Percentiles rank a stretch among this genome's conserved stretches.
Conservation (phyloP, 139 green algal species). For the Asterochloris sp. region DNA sequence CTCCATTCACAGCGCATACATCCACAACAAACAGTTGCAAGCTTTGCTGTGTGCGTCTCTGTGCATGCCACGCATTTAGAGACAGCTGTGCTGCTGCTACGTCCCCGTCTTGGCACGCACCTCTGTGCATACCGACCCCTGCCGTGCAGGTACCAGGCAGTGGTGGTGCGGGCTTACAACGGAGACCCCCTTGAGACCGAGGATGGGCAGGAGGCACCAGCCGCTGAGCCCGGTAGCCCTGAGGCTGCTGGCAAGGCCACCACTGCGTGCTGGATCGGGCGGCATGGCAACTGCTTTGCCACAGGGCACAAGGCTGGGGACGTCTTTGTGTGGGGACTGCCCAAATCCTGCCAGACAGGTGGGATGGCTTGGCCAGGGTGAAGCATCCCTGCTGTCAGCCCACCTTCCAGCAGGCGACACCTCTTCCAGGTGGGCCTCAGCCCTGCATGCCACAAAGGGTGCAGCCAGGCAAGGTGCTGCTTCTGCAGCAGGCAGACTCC, state of each 20-base stretch:
- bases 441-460: neutral
- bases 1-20: too few species aligned
- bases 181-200: neutral
- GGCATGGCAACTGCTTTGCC: slow-evolving; percentile 48
- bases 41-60: too few species aligned
- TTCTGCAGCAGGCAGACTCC: too few species aligned
- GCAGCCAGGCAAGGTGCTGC: neutral
- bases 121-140: too few species aligned
- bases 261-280: slow-evolving; percentile 53
- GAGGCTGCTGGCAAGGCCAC: slow-evolving; percentile 31
- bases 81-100: too few species aligned
- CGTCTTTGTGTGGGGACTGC: slow-evolving; percentile 55
- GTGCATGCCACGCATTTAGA: too few species aligned
- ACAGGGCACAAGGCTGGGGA: slow-evolving; percentile 59
- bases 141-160: slow-evolving; percentile 17
- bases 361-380: neutral
- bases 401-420: too few species aligned
- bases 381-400: neutral
- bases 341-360: slow-evolving; percentile 9
- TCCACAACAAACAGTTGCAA: too few species aligned
- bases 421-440: neutral
- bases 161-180: slow-evolving; percentile 7
- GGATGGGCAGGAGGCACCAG: neutral
- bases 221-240: neutral
- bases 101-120: too few species aligned